Conservation (phyloP, 2,329 filamentous ascomycete species). For the Proliferodiscus dingleyae region DNA sequence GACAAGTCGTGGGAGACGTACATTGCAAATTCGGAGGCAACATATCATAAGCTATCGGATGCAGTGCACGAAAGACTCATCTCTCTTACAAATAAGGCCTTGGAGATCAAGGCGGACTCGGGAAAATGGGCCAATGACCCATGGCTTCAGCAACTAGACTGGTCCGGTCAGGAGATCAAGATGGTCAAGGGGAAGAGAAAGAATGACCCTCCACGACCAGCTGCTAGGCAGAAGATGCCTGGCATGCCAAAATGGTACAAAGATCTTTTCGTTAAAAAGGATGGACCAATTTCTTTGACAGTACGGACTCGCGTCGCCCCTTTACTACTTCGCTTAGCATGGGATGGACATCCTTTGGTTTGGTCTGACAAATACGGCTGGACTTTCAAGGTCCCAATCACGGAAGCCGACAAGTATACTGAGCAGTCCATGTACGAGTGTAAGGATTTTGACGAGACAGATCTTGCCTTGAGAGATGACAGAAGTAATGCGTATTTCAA, state of each 20-base stretch:
- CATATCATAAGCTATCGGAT: constrained; percentile 70
- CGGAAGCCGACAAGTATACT: constrained; percentile 59
- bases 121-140: constrained; percentile 73
- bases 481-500: constrained; percentile 72
- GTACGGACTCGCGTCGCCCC: constrained; percentile 87
- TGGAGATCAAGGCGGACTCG: constrained; percentile 65
- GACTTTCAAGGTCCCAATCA: constrained; percentile 73
- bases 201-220: constrained; percentile 69
- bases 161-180: constrained; percentile 86
- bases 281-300: constrained; percentile 67
- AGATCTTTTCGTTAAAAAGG: constrained; percentile 69
- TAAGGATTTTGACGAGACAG: constrained; percentile 71
- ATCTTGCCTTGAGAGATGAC: constrained; percentile 62
- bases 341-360: constrained; percentile 83
- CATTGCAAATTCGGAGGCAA: constrained; percentile 75
- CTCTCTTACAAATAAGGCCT: constrained; percentile 68
- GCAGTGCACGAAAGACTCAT: constrained; percentile 74
- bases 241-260: constrained; percentile 97
- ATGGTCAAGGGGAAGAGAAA: constrained; percentile 93
- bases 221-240: constrained; percentile 82
- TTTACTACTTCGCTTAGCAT: constrained; percentile 74
- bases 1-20: constrained; percentile 86
- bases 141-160: constrained; percentile 91
- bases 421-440: constrained; percentile 69
- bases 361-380: constrained; percentile 94